phyloP scores from a whole-genome alignment of 805 yeast genomes.

The Wickerhamomyces silvicola region DNA sequence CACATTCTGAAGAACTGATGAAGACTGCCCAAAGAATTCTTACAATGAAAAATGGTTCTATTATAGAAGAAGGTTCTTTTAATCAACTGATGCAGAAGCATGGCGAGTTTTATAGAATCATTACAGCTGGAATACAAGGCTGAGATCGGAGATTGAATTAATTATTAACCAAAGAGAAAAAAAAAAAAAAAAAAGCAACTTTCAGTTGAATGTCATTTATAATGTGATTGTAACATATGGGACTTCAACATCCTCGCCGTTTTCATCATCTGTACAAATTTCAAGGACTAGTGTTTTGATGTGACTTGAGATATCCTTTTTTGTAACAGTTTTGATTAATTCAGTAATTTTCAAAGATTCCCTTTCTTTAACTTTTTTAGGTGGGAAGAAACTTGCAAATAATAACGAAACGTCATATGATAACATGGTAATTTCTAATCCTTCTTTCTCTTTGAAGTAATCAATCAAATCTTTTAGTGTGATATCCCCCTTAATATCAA shows the following conservation, averaged over 20 bases:
- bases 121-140: slow-evolving; percentile 17
- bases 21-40: slow-evolving; percentile 45
- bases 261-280: slow-evolving; percentile 84
- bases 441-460: slow-evolving; percentile 74
- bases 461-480: slow-evolving; percentile 70
- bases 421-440: slow-evolving; percentile 83
- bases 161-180: too few relatives aligned
- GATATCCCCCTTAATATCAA: slow-evolving; percentile 70
- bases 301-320: slow-evolving; percentile 70
- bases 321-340: slow-evolving; percentile 77
- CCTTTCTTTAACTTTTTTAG: slow-evolving; percentile 81
- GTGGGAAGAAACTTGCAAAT: slow-evolving; percentile 91
- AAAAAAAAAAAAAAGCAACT: too few relatives aligned
- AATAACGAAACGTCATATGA: slow-evolving; percentile 85
- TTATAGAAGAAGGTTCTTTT: slow-evolving; percentile 40
- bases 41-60: slow-evolving; percentile 40
- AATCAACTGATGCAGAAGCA: slow-evolving; percentile 17
- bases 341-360: slow-evolving; percentile 59
- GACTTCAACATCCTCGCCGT: slow-evolving; percentile 93
- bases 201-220: too few relatives aligned
- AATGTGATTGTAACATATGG: slow-evolving; percentile 74
- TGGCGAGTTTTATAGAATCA: slow-evolving; percentile 28
- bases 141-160: too few relatives aligned
- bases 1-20: slow-evolving; percentile 72
- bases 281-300: slow-evolving; percentile 78